A percentile compares a stretch with the other conserved stretches of the same genome.
These are phyloP conservation scores for Podila verticillata DNA, from an alignment of 192 early-diverging fungal genomes.

Conservation along the genomic window DNA sequence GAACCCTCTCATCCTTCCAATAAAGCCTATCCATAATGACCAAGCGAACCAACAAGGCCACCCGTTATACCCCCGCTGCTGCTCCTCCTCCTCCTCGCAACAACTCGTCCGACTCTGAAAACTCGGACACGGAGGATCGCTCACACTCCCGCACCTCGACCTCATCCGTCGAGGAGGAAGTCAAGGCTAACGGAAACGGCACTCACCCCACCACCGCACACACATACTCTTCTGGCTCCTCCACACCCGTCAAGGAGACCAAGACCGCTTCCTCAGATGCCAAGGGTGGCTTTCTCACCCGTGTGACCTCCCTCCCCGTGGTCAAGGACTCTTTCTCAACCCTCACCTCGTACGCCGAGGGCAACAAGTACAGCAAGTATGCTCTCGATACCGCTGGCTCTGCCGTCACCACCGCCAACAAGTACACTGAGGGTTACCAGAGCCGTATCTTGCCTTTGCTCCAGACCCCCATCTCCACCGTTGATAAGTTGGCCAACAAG, in stretches of 20 bases:
- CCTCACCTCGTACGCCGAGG: conserved; percentile 51
- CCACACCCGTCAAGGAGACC: neutral
- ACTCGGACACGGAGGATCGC: conserved; percentile 32
- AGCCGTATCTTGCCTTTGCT: conserved; percentile 34
- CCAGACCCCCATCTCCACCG: conserved; percentile 60
- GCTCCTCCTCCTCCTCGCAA: conserved; percentile 15
- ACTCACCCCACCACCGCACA: conserved; percentile 5
- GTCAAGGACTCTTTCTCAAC: conserved; percentile 31
- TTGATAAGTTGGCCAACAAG: conserved; percentile 67
- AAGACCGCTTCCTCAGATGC: neutral
- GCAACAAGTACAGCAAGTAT: conserved; percentile 41
- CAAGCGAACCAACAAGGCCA: conserved; percentile 11
- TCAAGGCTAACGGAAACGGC: conserved; percentile 47
- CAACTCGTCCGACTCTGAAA: conserved; percentile 43
- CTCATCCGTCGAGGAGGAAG: conserved; percentile 60
- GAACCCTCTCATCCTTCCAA: conserved; percentile 1
- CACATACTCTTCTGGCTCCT: neutral
- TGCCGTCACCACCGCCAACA: conserved; percentile 26
- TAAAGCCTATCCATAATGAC: conserved; percentile 37
- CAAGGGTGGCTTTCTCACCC: conserved; percentile 24
- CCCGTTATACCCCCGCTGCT: conserved; percentile 6
- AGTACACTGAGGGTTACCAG: conserved; percentile 53
- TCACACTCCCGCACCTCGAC: conserved; percentile 65
- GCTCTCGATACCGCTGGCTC: conserved; percentile 33
- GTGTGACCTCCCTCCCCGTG: conserved; percentile 27